Percentiles rank a stretch among this genome's conserved stretches.
phyloP scores from a whole-genome alignment of 257 asterid genomes.

The Solanum dulcamara region DNA sequence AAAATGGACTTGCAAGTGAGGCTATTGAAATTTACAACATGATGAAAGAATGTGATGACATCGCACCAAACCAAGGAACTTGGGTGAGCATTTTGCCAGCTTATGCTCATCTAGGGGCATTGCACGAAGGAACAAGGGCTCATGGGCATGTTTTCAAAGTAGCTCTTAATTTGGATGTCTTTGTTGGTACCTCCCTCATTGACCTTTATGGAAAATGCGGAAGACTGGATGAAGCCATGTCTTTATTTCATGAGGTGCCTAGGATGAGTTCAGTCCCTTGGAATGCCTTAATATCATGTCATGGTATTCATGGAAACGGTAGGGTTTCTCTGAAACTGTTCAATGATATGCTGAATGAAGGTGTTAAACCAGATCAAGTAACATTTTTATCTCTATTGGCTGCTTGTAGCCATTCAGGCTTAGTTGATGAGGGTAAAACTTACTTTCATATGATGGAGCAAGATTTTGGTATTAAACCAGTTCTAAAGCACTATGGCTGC shows the following conservation, averaged over 20 bases:
- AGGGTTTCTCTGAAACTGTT: slow-evolving; percentile 45
- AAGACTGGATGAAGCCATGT: slow-evolving; percentile 44
- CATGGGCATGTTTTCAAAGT: slow-evolving; percentile 49
- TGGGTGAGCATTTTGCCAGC: slow-evolving; percentile 72
- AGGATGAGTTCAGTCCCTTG: slow-evolving; percentile 39
- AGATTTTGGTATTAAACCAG: slow-evolving; percentile 43
- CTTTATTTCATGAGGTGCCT: slow-evolving; percentile 40
- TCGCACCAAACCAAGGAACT: slow-evolving; percentile 49
- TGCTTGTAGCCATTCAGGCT: slow-evolving; percentile 77
- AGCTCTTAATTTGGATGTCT: slow-evolving; percentile 40
- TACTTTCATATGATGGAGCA: slow-evolving; percentile 53
- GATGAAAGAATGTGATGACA: slow-evolving; percentile 29
- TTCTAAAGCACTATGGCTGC: slow-evolving; percentile 54
- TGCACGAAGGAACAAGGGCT: slow-evolving; percentile 54
- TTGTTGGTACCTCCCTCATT: slow-evolving; percentile 60
- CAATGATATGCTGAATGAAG: slow-evolving; percentile 38
- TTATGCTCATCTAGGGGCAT: slow-evolving; percentile 69
- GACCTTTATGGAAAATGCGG: slow-evolving; percentile 85
- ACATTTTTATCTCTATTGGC: slow-evolving; percentile 57
- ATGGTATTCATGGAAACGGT: slow-evolving; percentile 72
- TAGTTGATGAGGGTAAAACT: slow-evolving; percentile 49
- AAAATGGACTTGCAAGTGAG: slow-evolving; percentile 71
- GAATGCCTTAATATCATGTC: slow-evolving; percentile 66
- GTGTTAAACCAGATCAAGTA: slow-evolving; percentile 60
- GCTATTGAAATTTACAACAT: slow-evolving; percentile 35